Evolutionary conservation across 768 basidiomycete genomes (phyloP).

Genomic region (Trichaptum fuscoviolaceum): DNA sequence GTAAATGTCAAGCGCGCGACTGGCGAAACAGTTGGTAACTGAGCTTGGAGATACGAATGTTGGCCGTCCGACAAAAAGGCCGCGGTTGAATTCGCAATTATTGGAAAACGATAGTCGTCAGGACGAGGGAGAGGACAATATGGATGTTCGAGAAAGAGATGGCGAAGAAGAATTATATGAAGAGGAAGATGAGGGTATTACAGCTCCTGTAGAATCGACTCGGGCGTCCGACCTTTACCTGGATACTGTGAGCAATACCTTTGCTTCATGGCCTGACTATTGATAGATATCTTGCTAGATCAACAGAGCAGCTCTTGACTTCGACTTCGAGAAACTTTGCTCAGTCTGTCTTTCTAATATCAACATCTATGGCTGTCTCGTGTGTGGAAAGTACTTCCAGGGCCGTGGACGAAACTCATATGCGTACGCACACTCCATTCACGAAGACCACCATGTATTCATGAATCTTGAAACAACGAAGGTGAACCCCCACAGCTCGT

Average conservation of each 20-base stretch:
- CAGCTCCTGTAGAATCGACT: slow-evolving; percentile 23
- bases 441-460: slow-evolving; percentile 98
- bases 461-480: slow-evolving; percentile 92
- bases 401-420: slow-evolving; percentile 90
- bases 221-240: slow-evolving; percentile 84
- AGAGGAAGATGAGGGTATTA: slow-evolving; percentile 19
- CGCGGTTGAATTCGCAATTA: background rate
- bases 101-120: background rate
- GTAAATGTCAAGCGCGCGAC: too few relatives aligned
- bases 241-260: slow-evolving; percentile 66
- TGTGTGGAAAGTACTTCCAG: slow-evolving; percentile 98
- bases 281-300: slow-evolving; percentile 48
- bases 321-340: slow-evolving; percentile 99
- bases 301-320: slow-evolving; percentile 85
- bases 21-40: too few relatives aligned
- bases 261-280: slow-evolving; percentile 10
- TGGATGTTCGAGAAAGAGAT: background rate
- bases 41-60: too few relatives aligned
- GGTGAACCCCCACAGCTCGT: slow-evolving; percentile 39
- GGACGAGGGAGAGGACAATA: background rate
- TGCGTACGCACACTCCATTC: slow-evolving; percentile 95
- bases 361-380: slow-evolving; percentile 96
- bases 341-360: slow-evolving; percentile 95
- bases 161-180: background rate
- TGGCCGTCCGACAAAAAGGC: background rate